Evolutionary conservation across 2,329 filamentous ascomycete species (phyloP).

Genomic region (Phaeophleospora eucalypticola): DNA sequence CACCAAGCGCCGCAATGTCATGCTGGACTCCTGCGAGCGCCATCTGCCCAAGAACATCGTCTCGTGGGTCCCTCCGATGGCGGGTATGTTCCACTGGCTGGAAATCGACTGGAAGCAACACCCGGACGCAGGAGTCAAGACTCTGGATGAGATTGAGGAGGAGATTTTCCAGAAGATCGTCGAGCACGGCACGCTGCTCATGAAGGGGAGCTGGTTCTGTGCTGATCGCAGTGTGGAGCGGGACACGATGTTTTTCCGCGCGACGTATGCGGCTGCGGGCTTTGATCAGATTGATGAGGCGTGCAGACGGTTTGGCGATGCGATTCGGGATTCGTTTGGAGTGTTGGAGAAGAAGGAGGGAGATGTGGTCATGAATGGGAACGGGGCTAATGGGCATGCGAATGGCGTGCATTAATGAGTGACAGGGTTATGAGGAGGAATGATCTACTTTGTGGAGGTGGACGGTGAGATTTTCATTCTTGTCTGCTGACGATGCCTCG

Average conservation of each 20-base stretch:
- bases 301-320: constrained; percentile 64
- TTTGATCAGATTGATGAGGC: constrained; percentile 48
- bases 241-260: constrained; percentile 75
- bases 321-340: constrained; percentile 61
- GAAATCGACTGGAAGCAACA: constrained; percentile 63
- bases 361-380: not conserved
- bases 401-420: constrained; percentile 10
- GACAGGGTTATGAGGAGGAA: constrained; percentile 8
- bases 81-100: constrained; percentile 94
- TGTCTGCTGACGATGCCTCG: no score
- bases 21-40: constrained; percentile 75
- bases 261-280: constrained; percentile 79
- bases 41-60: constrained; percentile 70
- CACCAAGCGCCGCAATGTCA: constrained; percentile 69
- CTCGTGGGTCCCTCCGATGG: constrained; percentile 72
- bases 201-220: constrained; percentile 86
- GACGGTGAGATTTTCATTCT: no score
- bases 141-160: constrained; percentile 68
- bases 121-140: constrained; percentile 49
- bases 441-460: no score
- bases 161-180: constrained; percentile 78
- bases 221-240: constrained; percentile 61
- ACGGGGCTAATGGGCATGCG: constrained; percentile 3
- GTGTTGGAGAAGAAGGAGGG: constrained; percentile 3
- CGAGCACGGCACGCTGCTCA: constrained; percentile 71